These are phyloP conservation scores for Esteya vermicola DNA, from an alignment of 2,329 filamentous ascomycete genomes.

Conservation along the genomic window DNA sequence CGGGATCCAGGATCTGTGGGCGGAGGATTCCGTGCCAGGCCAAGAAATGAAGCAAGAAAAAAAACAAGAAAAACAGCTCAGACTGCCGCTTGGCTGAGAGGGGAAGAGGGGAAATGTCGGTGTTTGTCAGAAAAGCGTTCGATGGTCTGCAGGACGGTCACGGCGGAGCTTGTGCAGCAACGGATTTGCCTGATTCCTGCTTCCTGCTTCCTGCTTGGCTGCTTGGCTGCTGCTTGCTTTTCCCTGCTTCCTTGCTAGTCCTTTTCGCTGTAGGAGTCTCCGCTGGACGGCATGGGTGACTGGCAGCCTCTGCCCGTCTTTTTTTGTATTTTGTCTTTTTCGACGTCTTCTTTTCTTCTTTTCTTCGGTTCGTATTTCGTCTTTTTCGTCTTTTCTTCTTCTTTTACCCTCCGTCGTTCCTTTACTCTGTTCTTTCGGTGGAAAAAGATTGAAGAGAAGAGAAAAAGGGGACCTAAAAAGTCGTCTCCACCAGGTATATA, in stretches of 20 bases:
- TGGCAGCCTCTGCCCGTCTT: too few species aligned
- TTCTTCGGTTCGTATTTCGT: neutral
- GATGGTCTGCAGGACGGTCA: too few species aligned
- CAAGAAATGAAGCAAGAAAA: neutral
- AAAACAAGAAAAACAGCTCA: neutral
- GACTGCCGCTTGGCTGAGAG: neutral
- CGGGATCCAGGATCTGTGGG: neutral
- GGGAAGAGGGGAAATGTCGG: neutral
- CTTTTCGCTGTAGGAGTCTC: too few species aligned
- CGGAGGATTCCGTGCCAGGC: neutral
- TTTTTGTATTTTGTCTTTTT: neutral
- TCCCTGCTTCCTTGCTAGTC: neutral
- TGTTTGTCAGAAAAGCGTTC: too few species aligned
- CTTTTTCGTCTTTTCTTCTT: neutral
- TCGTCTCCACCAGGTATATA: too few species aligned
- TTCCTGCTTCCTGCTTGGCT: neutral
- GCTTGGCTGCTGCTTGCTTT: neutral
- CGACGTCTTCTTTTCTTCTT: neutral
- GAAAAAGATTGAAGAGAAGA: too few species aligned
- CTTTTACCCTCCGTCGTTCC: neutral
- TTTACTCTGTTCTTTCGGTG: neutral
- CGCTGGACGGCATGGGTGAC: too few species aligned
- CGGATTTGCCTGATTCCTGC: neutral
- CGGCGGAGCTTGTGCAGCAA: neutral
- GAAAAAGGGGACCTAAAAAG: too few species aligned